Evolutionary conservation across 192 early-diverging fungal genomes (phyloP), one percentile per base, ranked within the genome.

Genomic region (Entomortierella lignicola): DNA sequence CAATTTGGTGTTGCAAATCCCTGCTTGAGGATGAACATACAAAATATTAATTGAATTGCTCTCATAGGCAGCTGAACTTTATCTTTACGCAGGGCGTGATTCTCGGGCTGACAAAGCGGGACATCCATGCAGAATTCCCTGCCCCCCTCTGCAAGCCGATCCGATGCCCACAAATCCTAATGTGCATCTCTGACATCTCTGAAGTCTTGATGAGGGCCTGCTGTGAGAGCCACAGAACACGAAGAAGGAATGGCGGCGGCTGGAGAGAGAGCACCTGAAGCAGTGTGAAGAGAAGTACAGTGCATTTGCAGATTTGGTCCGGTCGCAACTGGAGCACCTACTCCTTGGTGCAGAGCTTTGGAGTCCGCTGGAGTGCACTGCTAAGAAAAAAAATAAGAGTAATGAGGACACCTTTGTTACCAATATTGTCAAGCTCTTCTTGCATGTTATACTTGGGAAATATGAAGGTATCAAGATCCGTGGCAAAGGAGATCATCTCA

Each of bases 331-430:
- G 27, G 54, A 58, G 55, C 55, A 68, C 44, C 66, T 67, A 15
- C 66, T 67, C 42, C 66, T 68, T 68, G 55, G 66, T 51, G 55
- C 66, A 58, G 55, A 68, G 32, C 66, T 68, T 57, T 68, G 55
- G 55, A 58, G 66, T 29, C 66, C 55, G 31, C 66, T 68, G 31
- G 55, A 58, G 43, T 58, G 50, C 42, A 51, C 55, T 32, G 55
- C 44, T 30, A 68, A 44, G 43, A 68, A 39, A 59, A 68, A 25
- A 37, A 66, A 66, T 32, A 58, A 68, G 44, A 43, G 66, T 43
- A 58, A 68, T 29, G 55, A 68, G 55, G 54, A 68, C 52, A 58
- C 55, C 55, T 68, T 68, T 43, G 55, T 54, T 57, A 50, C 29
- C 29, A 68, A 68, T 59, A 58, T 68, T 30, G 55, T 58, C 44